Conservation (phyloP, 1,284 basidiomycete genomes). For the Kwoniella shivajii region DNA sequence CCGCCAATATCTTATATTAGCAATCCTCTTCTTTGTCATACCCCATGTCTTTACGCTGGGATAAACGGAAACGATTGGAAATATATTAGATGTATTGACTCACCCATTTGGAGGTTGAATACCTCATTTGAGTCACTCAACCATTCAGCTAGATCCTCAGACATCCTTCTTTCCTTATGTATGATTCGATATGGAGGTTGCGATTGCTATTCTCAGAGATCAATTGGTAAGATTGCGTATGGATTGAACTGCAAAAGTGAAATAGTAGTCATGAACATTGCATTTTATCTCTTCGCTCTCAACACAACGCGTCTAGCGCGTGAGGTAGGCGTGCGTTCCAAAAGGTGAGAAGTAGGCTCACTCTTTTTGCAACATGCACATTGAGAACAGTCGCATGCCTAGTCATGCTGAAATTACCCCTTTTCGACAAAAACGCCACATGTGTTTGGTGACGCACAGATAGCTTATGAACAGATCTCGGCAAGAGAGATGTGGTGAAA, state of each 20-base stretch:
- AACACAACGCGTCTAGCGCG: background rate
- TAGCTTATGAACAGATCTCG: background rate
- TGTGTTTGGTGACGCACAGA: background rate
- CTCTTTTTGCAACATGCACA: too few relatives aligned
- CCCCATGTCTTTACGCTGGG: too few relatives aligned
- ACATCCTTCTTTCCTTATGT: too few relatives aligned
- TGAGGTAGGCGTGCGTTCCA: background rate
- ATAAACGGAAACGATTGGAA: too few relatives aligned
- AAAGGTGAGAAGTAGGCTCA: background rate
- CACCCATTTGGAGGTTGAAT: slow-evolving; percentile 70
- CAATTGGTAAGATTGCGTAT: background rate
- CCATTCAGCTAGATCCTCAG: slow-evolving; percentile 46
- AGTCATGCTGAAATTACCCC: background rate
- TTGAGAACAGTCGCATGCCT: background rate
- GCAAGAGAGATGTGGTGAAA: too few relatives aligned
- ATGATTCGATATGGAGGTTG: too few relatives aligned
- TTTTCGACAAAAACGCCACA: background rate
- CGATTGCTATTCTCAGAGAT: too few relatives aligned
- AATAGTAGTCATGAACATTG: background rate
- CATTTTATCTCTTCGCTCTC: background rate
- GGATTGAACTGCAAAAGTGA: background rate
- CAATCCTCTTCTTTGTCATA: background rate
- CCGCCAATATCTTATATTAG: too few relatives aligned
- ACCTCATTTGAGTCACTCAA: slow-evolving; percentile 71
- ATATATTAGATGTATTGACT: slow-evolving; percentile 29